Evolutionary conservation across 495 filamentous ascomycete species (phyloP), one percentile per base, ranked within the genome.

Genomic region (Aspergillus carlsbadensis): DNA sequence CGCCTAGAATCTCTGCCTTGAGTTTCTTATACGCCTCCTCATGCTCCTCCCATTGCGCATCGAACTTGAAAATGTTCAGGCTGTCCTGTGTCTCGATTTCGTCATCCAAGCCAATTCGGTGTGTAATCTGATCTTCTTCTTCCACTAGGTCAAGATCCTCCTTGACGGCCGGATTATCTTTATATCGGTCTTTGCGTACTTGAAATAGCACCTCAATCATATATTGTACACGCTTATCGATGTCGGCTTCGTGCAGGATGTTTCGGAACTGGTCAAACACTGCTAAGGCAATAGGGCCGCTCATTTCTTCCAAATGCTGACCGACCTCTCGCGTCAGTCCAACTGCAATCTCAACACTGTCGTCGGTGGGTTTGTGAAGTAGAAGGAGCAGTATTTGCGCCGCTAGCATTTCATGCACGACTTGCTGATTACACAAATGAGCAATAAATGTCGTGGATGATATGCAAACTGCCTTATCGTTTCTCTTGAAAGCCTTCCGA

Each of bases 171-270:
- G 84, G 91, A 58, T 97, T 90, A 64, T 98, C 91, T 75, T 96
- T 97, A 76, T 93, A 99, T 46, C 87, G 86, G 69, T 98, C 94
- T 70, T 96, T 98, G 49, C 94, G 85, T 31, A 97, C 87, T 70
- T 98, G 92, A 71, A 99, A 98, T 52, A 99, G 76, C 8, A 97
- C 93, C 67, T 99, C 94, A 57, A 99, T 95, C 91, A 96, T 96
- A 70, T 97, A 98, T 73, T 98, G 94, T 29, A 92, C 90, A 54
- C 94, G 80, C 74, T 96, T 96, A 65, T 99, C 94, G 64, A 98
- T 93, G 65, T 92, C 91, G 34, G 90, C 90, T 68, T 98, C 95
- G 70, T 98, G 91, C 8, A 99, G 78, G 60, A 98, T 98, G 54
- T 84, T 91, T 48, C 94, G 77, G 75, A 99, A 95, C 67, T 96